Evolutionary conservation across 345 rosid genomes (phyloP).

Genomic region (Boechera retrofracta): DNA sequence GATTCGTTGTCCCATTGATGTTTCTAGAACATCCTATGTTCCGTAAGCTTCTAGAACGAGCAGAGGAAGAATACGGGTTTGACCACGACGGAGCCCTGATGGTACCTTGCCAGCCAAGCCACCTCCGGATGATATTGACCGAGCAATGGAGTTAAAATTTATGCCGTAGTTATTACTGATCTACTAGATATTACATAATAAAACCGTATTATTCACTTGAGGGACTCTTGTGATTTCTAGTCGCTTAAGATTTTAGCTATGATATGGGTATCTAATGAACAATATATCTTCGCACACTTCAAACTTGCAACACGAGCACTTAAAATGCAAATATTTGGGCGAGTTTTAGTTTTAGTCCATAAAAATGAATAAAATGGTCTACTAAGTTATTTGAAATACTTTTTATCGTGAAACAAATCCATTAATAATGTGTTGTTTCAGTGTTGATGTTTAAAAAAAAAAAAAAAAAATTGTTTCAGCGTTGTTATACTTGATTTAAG

Average conservation of each 20-base stretch:
- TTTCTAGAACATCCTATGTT: slow-evolving; percentile 57
- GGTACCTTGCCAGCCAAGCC: slow-evolving; percentile 53
- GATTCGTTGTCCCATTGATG: slow-evolving; percentile 62
- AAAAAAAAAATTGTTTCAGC: no score
- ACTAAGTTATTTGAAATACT: neutral
- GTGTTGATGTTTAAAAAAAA: neutral
- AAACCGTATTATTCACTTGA: slow-evolving; percentile 15
- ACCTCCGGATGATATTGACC: slow-evolving; percentile 48
- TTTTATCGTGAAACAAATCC: neutral
- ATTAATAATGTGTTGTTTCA: neutral
- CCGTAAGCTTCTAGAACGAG: slow-evolving; percentile 46
- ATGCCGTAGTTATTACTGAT: slow-evolving; percentile 18
- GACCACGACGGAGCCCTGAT: slow-evolving; percentile 51
- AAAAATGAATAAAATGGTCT: neutral
- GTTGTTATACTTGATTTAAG: neutral
- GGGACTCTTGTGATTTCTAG: neutral
- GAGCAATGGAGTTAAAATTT: slow-evolving; percentile 29
- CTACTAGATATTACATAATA: neutral
- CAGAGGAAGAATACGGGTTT: slow-evolving; percentile 56
- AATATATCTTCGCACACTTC: neutral
- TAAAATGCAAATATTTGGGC: neutral
- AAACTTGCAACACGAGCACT: slow-evolving; percentile 10
- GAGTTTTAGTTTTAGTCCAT: neutral
- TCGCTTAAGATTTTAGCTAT: neutral
- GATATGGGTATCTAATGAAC: neutral